Evolutionary conservation across 116 monocot species (phyloP), one percentile per base, ranked within the genome.

Genomic region (Phalaenopsis hybrid): DNA sequence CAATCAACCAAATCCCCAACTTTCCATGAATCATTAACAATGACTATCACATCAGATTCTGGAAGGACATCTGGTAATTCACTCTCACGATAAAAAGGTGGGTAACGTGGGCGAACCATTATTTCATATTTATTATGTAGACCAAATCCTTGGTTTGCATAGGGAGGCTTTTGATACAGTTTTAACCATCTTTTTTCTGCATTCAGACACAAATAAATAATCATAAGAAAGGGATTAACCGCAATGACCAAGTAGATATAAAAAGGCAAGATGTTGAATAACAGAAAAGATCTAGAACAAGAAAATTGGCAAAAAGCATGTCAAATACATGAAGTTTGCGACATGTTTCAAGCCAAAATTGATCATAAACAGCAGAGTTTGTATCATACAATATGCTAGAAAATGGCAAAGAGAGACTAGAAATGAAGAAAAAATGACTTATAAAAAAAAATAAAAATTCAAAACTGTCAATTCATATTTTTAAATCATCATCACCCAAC

Each of bases 1-100:
- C 88, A 91, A 82, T 94, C 94, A 90, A 94, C 88, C 85, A 90
- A 79, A 87, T 94, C 91, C 31, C 90, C 94, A 44, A 91, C 77
- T 81, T 85, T 82, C 94, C 91, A 88, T 8, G 87, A 33, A 77
- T 88, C 90, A 79, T 85, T 46, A 37, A 84, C 74, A 82, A 91
- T 65, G 68, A 77, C 88, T 58, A 86, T 75, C 25, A 88, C 81
- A 81, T 90, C 85, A 78, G 79, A 77, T 81, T 75, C 57, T 28
- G 82, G 81, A 81, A 59, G 43, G 31, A 44, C 55, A 57, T 78
- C 77, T 33, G 86, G 85, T 21, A 59, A 44, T 76, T 90, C 82
- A 67, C 81, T 87, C 77, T 81, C 76, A 52, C 43, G 78, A 50
- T 85, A 87, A 72, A 80, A 82, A 20, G 82, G 82, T 46, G 94